A percentile compares a stretch with the other conserved stretches of the same genome.
phyloP scores from a whole-genome alignment of 441 rosid species.

The Pelargonium citronellum region DNA sequence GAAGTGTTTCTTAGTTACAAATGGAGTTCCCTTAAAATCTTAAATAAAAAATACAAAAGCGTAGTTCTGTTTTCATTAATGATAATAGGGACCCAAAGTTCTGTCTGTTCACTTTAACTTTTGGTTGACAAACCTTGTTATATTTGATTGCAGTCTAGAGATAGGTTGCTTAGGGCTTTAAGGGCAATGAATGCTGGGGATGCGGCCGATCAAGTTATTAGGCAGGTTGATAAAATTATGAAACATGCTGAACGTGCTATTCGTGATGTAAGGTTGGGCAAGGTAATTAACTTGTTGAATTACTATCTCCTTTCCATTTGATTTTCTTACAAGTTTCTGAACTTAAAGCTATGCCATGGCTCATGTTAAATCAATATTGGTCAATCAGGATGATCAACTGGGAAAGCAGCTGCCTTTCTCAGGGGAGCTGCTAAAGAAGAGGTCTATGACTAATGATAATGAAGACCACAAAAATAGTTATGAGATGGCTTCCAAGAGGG shows the following conservation, averaged over 20 bases:
- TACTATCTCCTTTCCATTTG: constrained; percentile 5
- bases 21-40: constrained; percentile 8
- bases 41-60: background rate
- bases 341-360: constrained; percentile 18
- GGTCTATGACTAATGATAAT: constrained; percentile 59
- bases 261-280: constrained; percentile 64
- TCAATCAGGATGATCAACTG: constrained; percentile 69
- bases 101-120: constrained; percentile 1
- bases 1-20: background rate
- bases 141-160: constrained; percentile 70
- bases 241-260: constrained; percentile 80
- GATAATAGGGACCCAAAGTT: background rate
- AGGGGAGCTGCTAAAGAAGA: constrained; percentile 66
- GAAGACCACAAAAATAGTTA: constrained; percentile 55
- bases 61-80: background rate
- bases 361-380: constrained; percentile 15
- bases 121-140: constrained; percentile 22
- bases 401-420: constrained; percentile 44
- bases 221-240: constrained; percentile 88
- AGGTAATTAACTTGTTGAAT: constrained; percentile 41
- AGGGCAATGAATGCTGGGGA: constrained; percentile 94
- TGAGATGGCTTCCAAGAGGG: constrained; percentile 60
- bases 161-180: constrained; percentile 69
- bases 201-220: constrained; percentile 93
- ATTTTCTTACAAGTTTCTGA: constrained; percentile 14